These are phyloP conservation scores for Fusarium nurragi DNA, from an alignment of 2,329 filamentous ascomycete species.

Conservation along the genomic window DNA sequence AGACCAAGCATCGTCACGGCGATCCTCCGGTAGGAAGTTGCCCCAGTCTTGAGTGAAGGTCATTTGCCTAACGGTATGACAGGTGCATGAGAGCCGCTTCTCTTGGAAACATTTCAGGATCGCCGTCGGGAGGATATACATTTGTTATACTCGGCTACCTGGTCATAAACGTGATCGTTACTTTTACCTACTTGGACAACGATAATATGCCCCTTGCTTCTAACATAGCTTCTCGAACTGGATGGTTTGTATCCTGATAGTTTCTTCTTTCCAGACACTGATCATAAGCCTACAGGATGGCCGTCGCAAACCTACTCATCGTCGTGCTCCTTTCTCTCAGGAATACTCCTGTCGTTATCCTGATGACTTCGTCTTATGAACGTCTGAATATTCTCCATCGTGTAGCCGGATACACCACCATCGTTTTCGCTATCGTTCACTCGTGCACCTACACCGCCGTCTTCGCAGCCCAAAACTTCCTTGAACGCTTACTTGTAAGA, in stretches of 20 bases:
- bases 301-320: conserved; percentile 58
- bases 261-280: not conserved
- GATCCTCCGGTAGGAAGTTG: conserved; percentile 30
- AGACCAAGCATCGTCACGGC: conserved; percentile 12
- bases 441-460: conserved; percentile 54
- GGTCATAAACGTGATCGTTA: conserved; percentile 48
- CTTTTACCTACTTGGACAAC: conserved; percentile 50
- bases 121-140: conserved; percentile 50
- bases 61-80: conserved; percentile 6
- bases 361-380: conserved; percentile 67
- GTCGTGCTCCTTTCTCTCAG: conserved; percentile 65
- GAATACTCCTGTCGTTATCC: conserved; percentile 64
- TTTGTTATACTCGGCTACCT: conserved; percentile 45
- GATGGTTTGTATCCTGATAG: conserved; percentile 47
- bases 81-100: conserved; percentile 45
- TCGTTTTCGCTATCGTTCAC: conserved; percentile 59
- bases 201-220: conserved; percentile 43
- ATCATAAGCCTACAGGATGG: conserved; percentile 47
- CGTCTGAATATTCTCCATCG: conserved; percentile 67
- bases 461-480: conserved; percentile 48
- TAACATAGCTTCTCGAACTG: conserved; percentile 52
- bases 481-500: conserved; percentile 48
- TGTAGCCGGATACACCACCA: conserved; percentile 60
- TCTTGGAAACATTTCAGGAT: conserved; percentile 40
- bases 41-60: not conserved